phyloP scores from a whole-genome alignment of 2,329 filamentous ascomycete species.

The Exophiala sp. region DNA sequence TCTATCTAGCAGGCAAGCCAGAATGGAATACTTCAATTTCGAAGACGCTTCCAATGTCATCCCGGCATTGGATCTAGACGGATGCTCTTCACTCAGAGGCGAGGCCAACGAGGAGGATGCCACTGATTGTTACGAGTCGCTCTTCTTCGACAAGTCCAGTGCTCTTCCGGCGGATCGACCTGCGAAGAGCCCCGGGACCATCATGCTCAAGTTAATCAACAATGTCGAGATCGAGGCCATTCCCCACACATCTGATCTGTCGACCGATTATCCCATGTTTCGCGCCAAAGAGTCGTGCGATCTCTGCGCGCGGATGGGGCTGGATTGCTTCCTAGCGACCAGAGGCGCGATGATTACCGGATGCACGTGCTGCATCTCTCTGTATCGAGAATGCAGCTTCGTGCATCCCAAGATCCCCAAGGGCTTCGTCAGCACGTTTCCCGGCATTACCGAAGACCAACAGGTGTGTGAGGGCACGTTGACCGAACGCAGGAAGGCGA shows the following conservation, averaged over 20 bases:
- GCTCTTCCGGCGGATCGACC: slow-evolving; percentile 35
- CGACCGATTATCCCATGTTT: slow-evolving; percentile 40
- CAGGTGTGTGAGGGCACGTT: slow-evolving; percentile 32
- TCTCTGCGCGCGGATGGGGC: slow-evolving; percentile 42
- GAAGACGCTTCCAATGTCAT: slow-evolving; percentile 40
- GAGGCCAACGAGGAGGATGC: slow-evolving; percentile 38
- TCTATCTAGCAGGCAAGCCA: background rate
- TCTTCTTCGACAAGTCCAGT: slow-evolving; percentile 40
- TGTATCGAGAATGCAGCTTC: slow-evolving; percentile 45
- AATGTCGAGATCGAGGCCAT: slow-evolving; percentile 29
- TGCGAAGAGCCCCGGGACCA: slow-evolving; percentile 23
- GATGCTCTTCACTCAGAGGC: slow-evolving; percentile 36
- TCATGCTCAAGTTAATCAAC: slow-evolving; percentile 29
- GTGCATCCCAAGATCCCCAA: slow-evolving; percentile 39
- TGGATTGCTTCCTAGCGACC: slow-evolving; percentile 44
- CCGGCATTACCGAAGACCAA: slow-evolving; percentile 40
- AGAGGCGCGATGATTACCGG: slow-evolving; percentile 41
- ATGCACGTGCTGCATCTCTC: slow-evolving; percentile 45
- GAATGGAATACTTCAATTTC: slow-evolving; percentile 46
- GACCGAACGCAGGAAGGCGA: slow-evolving; percentile 36
- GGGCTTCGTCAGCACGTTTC: slow-evolving; percentile 41
- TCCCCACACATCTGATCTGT: slow-evolving; percentile 22
- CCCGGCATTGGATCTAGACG: slow-evolving; percentile 35
- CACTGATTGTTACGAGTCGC: slow-evolving; percentile 36
- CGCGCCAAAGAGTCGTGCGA: slow-evolving; percentile 43